A percentile compares a stretch with the other conserved stretches of the same genome.
Evolutionary conservation across 116 monocot species (phyloP).

Genomic region (Papilionanthe hybrid): DNA sequence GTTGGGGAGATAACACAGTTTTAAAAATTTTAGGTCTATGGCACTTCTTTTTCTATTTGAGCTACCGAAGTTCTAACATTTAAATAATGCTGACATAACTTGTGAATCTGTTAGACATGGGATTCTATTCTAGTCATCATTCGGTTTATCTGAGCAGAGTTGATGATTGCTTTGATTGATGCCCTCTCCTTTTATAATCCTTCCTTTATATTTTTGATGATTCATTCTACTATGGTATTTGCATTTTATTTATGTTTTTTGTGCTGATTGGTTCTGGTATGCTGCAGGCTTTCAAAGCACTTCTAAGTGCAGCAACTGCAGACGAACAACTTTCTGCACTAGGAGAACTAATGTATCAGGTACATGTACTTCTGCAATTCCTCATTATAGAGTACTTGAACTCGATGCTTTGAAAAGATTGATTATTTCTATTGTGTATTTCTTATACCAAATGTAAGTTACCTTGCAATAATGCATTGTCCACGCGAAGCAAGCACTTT

Average conservation of each 20-base stretch:
- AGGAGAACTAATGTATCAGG: conserved; percentile 98
- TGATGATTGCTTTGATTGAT: not conserved
- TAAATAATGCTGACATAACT: not conserved
- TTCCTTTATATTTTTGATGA: not conserved
- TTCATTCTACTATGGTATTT: not conserved
- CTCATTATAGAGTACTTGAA: no score
- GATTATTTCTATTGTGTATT: not conserved
- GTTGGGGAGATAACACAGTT: not conserved
- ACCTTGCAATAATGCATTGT: not conserved
- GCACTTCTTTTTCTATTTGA: no score
- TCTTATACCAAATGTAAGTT: not conserved
- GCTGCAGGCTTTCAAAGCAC: conserved; percentile 80
- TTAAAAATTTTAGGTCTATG: not conserved
- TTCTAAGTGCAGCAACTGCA: conserved; percentile 66
- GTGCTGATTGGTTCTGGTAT: not conserved
- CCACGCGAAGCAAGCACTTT: not conserved
- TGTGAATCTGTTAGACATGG: not conserved
- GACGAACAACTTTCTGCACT: conserved; percentile 89
- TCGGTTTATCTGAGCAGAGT: not conserved
- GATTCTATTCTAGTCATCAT: no score
- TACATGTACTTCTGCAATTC: conserved; percentile 12
- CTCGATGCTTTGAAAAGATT: not conserved
- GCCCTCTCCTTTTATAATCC: not conserved
- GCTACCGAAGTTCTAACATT: no score
- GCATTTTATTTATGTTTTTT: not conserved